phyloP scores from a whole-genome alignment of 371 early-diverging fungal species.

The Choanephora cucurbitarum region DNA sequence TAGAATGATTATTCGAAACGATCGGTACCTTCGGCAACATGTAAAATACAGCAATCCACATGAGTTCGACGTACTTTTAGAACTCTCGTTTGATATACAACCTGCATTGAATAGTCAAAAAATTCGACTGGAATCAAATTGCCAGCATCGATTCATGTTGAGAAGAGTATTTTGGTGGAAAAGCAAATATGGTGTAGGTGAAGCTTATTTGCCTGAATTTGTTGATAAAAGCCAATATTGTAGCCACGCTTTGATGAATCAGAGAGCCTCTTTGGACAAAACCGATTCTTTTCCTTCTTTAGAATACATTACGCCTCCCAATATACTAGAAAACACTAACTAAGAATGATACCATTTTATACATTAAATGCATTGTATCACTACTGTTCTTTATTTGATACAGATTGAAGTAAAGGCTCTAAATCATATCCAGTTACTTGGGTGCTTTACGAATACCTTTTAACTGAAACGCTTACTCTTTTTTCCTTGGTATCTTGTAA shows the following conservation, averaged over 20 bases:
- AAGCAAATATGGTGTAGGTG: background rate
- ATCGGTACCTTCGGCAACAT: background rate
- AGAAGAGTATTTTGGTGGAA: slow-evolving; percentile 1
- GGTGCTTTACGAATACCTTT: too few relatives aligned
- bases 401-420: too few relatives aligned
- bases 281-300: too few relatives aligned
- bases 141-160: background rate
- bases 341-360: background rate
- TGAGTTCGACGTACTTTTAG: slow-evolving; percentile 3
- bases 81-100: slow-evolving; percentile 1
- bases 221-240: background rate
- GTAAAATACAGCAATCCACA: background rate
- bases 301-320: background rate
- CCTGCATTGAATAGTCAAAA: background rate
- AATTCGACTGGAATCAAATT: background rate
- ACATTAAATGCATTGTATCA: too few relatives aligned
- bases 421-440: too few relatives aligned
- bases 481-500: too few relatives aligned
- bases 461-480: too few relatives aligned
- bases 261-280: too few relatives aligned
- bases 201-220: slow-evolving; percentile 3
- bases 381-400: too few relatives aligned
- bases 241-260: background rate
- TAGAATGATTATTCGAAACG: slow-evolving; percentile 2
- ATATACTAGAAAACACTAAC: background rate